Conservation (phyloP, 768 basidiomycete genomes). For the Cystofilobasidium capitatum region DNA sequence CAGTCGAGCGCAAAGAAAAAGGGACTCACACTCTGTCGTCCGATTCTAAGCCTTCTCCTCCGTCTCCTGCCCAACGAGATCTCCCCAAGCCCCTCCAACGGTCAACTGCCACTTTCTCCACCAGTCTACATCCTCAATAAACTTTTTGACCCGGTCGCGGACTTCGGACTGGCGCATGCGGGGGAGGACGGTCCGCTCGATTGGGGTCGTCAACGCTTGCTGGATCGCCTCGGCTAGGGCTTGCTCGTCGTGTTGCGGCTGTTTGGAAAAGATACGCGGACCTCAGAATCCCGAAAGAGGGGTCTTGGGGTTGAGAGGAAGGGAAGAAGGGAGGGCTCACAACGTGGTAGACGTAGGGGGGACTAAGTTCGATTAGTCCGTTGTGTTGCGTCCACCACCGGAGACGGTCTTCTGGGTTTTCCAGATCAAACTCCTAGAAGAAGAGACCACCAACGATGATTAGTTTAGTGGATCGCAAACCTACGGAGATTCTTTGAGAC, state of each 20-base stretch:
- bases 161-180: slow-evolving; percentile 19
- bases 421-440: slow-evolving; percentile 29
- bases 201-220: slow-evolving; percentile 5
- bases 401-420: slow-evolving; percentile 31
- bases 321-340: slow-evolving; percentile 1
- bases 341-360: slow-evolving; percentile 35
- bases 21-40: background rate
- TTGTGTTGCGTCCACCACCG: slow-evolving; percentile 34
- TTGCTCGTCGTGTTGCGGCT: slow-evolving; percentile 19
- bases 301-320: background rate
- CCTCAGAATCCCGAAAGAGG: background rate
- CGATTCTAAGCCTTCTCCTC: background rate
- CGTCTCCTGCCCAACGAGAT: background rate
- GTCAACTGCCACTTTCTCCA: slow-evolving; percentile 21
- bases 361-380: slow-evolving; percentile 27
- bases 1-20: too few species aligned
- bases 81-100: background rate
- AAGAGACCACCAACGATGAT: too few species aligned
- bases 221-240: slow-evolving; percentile 10
- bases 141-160: slow-evolving; percentile 9
- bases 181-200: slow-evolving; percentile 14
- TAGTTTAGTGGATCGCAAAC: too few species aligned
- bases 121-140: slow-evolving; percentile 24
- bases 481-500: too few species aligned
- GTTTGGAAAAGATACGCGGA: background rate